Conservation (phyloP, 106 monocot species). For the Dioscorea dumetorum region DNA sequence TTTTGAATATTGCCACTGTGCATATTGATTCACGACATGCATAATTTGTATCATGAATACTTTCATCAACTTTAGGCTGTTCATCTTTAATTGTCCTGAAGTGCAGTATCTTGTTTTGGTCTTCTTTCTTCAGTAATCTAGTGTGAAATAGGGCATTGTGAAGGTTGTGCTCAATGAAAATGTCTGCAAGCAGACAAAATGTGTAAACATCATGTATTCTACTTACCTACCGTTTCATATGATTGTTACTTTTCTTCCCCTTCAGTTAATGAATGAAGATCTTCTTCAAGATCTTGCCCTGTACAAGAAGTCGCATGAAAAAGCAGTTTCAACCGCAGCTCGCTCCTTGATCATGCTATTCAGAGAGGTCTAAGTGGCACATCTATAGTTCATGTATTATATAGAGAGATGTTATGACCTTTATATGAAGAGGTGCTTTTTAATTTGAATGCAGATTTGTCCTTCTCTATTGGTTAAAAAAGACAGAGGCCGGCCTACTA, state of each 20-base stretch:
- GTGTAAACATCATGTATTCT: no score
- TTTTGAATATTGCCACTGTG: neutral
- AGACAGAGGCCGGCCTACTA: conserved; percentile 77
- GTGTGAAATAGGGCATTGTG: no score
- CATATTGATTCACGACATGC: no score
- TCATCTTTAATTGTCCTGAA: no score
- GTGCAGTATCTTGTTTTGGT: no score
- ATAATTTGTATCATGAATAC: no score
- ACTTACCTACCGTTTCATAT: no score
- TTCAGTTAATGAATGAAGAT: conserved; percentile 93
- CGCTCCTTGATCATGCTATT: conserved; percentile 88
- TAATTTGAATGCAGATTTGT: conserved; percentile 52
- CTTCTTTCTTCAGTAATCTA: no score
- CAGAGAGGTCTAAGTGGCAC: conserved; percentile 55
- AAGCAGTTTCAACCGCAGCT: conserved; percentile 89
- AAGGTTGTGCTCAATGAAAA: no score
- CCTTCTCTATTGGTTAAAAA: conserved; percentile 89
- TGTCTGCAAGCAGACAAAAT: no score
- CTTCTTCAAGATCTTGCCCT: conserved; percentile 93
- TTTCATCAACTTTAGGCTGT: no score
- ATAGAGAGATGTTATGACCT: neutral
- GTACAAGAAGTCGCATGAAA: conserved; percentile 96
- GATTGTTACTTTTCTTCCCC: neutral
- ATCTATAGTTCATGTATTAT: conserved; percentile 4
- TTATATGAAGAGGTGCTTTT: neutral